Evolutionary conservation across 2,329 filamentous ascomycete genomes (phyloP).

Genomic region (Microdochium bolleyi): DNA sequence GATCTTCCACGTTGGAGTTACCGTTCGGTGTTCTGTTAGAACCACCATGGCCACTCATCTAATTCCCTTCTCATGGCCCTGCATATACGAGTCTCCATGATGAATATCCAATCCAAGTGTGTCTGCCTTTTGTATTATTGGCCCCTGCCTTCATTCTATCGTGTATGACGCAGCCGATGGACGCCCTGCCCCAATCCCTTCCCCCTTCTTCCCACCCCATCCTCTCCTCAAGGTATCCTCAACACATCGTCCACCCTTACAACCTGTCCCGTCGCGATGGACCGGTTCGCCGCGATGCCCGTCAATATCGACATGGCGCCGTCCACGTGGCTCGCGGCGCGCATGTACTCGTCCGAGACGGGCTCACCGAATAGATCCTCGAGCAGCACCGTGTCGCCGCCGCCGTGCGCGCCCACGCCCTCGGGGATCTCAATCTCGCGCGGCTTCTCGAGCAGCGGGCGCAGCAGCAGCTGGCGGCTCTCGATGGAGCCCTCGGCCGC

Average conservation of each 20-base stretch:
- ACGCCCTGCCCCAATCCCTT: no score
- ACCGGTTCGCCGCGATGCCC: constrained; percentile 50
- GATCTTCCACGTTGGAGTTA: no score
- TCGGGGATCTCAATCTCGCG: constrained; percentile 43
- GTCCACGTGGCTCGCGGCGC: constrained; percentile 50
- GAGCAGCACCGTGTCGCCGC: constrained; percentile 48
- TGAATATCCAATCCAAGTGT: no score
- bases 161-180: no score
- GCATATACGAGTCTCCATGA: no score
- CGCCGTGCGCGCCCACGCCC: constrained; percentile 48
- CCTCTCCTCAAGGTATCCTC: constrained; percentile 17
- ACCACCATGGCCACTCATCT: no score
- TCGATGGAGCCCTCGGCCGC: constrained; percentile 45
- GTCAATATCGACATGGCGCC: constrained; percentile 52
- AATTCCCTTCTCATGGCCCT: no score
- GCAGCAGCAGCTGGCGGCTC: constrained; percentile 36
- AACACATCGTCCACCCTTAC: constrained; percentile 47
- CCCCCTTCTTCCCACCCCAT: no score
- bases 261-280: constrained; percentile 47
- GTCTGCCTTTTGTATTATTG: no score
- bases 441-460: constrained; percentile 49
- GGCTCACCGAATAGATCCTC: constrained; percentile 49
- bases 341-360: constrained; percentile 40
- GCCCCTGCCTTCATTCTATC: no score
- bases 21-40: no score